These are phyloP conservation scores for Bromus sterilis DNA, from an alignment of 176 grass and related monocot genomes.

Conservation along the genomic window DNA sequence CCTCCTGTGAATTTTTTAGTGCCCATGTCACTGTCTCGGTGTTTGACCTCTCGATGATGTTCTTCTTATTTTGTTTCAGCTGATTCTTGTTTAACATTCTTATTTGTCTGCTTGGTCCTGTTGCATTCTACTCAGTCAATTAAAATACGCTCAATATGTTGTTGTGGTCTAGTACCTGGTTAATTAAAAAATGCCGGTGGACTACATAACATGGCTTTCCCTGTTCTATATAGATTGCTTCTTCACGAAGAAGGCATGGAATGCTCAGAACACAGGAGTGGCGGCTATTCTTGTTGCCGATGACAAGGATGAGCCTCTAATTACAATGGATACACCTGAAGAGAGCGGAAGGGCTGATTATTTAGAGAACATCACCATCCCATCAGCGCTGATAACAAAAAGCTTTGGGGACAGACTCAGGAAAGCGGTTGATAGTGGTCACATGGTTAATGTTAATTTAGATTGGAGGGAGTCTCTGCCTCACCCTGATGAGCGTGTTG, in stretches of 20 bases:
- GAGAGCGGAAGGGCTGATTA: constrained; percentile 47
- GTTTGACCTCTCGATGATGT: background rate
- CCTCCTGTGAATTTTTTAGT: background rate
- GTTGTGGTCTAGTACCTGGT: background rate
- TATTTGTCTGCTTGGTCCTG: constrained; percentile 6
- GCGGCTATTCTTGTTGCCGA: constrained; percentile 82
- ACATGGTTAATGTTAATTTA: constrained; percentile 89
- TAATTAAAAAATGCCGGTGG: background rate
- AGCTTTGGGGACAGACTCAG: constrained; percentile 64
- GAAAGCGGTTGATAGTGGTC: constrained; percentile 48
- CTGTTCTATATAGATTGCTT: constrained; percentile 52
- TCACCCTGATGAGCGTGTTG: constrained; percentile 80
- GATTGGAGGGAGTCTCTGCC: constrained; percentile 90
- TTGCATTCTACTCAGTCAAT: background rate
- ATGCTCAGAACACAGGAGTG: constrained; percentile 82
- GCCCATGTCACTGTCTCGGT: background rate
- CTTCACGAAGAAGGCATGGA: constrained; percentile 89
- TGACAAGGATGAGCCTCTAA: constrained; percentile 78
- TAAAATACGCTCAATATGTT: background rate
- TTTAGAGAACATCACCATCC: constrained; percentile 70
- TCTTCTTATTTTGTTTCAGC: background rate
- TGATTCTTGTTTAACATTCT: background rate
- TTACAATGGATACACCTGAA: constrained; percentile 91
- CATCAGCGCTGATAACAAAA: constrained; percentile 72
- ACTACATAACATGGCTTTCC: background rate